Base-by-base conservation (phyloP, 495 filamentous ascomycete genomes). In the Ramalina intermedia region DNA sequence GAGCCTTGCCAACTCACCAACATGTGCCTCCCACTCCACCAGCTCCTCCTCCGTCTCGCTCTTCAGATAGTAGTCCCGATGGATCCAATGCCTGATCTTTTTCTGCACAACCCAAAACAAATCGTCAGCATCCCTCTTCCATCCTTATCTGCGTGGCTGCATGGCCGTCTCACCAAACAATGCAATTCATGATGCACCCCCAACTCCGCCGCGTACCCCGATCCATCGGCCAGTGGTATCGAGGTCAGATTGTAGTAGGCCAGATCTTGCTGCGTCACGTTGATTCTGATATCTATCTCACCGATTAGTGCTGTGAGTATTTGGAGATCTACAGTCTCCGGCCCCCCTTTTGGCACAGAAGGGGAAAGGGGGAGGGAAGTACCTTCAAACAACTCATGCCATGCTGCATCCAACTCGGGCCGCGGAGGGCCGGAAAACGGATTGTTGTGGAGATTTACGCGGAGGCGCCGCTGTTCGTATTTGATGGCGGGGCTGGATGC, bases 161-260 rank as follows among this genome's bases (percentile, higher is more conserved):
- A 29, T 9, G 27, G 5, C 5, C 27, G 29, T 2, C 29, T 33
- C 29, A 33, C 29, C 29, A 55, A 17, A 41, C 52, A 55, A 42
- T 55, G 52, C 11, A 55, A 42, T 35, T 53, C 52, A 39, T 55
- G 52, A 49, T 20, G 41, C 33, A 55, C 52, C 16, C 49, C 49
- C 27, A 55, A 35, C 36, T 51, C 49, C 13, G 37, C 49, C 18
- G 42, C 24, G 24, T 18, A 27, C 11, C 40, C 50, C 13, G 17
- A 12, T 2, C 48, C 49, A n/a, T 36, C 40, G 1, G 49, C 40
- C 18, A 55, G 18, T 2, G 37, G 40, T 12, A 55, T 20, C 14
- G 52, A 55, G 1, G 39, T 53, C 3, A 52, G 12, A 18, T 52
- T 52, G 47, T 44, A 46, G 37, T 21, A 46, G 7, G 46, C 41